A percentile compares a stretch with the other conserved stretches of the same genome.
Evolutionary conservation across 1,139 yeast species (phyloP).

Genomic region (Debaryomyces udenii): DNA sequence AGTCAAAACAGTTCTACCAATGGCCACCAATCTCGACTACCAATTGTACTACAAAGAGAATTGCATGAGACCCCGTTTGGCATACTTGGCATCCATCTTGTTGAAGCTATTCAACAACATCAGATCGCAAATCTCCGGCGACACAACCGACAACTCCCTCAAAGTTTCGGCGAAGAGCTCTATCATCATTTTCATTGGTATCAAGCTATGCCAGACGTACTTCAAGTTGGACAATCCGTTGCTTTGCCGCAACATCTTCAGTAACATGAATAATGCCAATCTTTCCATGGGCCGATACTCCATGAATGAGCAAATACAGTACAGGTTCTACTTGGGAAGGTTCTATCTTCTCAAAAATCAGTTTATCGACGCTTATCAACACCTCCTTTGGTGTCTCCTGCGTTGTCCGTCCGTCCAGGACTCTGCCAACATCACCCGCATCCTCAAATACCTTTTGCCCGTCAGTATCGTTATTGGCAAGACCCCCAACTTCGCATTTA

Average conservation of each 20-base stretch:
- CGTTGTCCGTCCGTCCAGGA: conserved; percentile 39
- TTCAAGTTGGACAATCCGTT: conserved; percentile 65
- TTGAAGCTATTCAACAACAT: conserved; percentile 66
- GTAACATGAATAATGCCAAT: conserved; percentile 67
- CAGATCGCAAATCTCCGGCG: conserved; percentile 55
- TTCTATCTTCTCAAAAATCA: conserved; percentile 66
- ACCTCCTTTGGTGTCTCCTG: conserved; percentile 63
- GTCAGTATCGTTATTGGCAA: conserved; percentile 57
- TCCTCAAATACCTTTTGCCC: conserved; percentile 60
- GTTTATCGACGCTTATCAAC: conserved; percentile 55
- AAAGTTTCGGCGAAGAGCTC: conserved; percentile 40
- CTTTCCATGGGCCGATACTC: conserved; percentile 50
- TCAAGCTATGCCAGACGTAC: conserved; percentile 62
- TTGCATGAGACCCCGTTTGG: conserved; percentile 49
- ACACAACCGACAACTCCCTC: conserved; percentile 34
- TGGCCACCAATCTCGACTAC: conserved; percentile 53
- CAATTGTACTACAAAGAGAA: conserved; percentile 45
- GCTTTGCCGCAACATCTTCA: conserved; percentile 73
- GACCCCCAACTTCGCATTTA: conserved; percentile 37
- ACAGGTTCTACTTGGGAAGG: conserved; percentile 68
- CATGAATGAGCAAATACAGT: conserved; percentile 59
- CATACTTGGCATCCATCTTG: conserved; percentile 58
- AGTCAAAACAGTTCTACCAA: conserved; percentile 47
- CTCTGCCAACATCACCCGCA: conserved; percentile 35
- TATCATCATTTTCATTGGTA: conserved; percentile 58